Base-by-base conservation (phyloP, 192 early-diverging fungal species). In the Martensiomyces pterosporus region DNA sequence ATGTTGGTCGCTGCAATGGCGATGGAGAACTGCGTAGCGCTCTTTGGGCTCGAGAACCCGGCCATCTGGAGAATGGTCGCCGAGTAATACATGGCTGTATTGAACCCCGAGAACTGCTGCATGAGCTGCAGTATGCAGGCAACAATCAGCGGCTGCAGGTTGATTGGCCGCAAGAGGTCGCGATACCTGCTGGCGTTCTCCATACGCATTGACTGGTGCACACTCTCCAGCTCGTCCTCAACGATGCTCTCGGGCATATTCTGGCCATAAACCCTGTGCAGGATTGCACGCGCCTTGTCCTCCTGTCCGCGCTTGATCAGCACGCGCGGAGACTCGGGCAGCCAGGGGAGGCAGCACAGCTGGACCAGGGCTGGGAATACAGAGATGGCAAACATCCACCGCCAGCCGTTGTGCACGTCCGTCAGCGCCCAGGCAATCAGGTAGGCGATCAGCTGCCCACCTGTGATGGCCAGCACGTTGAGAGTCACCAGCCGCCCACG, bases 81-180 rank as follows among this genome's bases (percentile, higher is more conserved):
- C 32, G 77, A 67, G 55, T 88, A 89, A 66, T 90, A 90, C 52
- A 89, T 76, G 35, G 85, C 77, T 9, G 80, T 72, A 51, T 88
- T 88, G 79, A 85, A 84, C 43, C 86, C 86, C 18, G 84, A 82
- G 45, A 79, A 78, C 64, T 85, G 86, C 67, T 87, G 85, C 64
- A 82, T 82, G 16, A 83, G 49, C 54, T 87, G 85, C 54, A 89
- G 60, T 23, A 82, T 41, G 26, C 81, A 62, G 24, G 70, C 87
- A 27, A 90, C 71, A 16, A 83, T 9, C 15, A 86, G 62, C 48
- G 83, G 79, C 38, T 69, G 74, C 9, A 73, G 35, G 49, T 82
- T 85, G 37, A 63, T 60, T 1, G 54, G 51, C 4, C 65, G 58
- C 43, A 84, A 57, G 39, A 90, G 60, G 47, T 88, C 85, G 32